Conservation (phyloP, 495 filamentous ascomycete genomes). For the Diplogelasinospora grovesii region DNA sequence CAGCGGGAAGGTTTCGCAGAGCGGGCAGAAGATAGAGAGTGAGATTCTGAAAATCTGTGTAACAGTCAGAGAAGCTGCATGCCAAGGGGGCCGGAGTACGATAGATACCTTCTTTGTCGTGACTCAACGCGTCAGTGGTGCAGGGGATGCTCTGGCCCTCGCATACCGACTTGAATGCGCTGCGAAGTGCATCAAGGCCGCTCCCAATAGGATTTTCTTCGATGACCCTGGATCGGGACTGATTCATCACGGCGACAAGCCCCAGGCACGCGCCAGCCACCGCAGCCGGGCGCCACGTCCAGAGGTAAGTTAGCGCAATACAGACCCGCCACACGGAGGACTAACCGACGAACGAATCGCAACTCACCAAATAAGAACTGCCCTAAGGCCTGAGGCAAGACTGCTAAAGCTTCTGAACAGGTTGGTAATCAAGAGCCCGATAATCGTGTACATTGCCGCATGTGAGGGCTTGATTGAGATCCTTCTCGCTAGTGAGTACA, state of each 20-base stretch:
- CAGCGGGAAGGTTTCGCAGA: slow-evolving; percentile 20
- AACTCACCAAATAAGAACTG: no score
- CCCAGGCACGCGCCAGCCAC: no score
- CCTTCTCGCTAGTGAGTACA: no score
- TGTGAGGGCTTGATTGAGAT: no score
- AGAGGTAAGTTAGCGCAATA: no score
- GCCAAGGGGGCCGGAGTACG: slow-evolving; percentile 9
- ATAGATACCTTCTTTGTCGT: slow-evolving; percentile 26
- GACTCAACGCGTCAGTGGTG: slow-evolving; percentile 19
- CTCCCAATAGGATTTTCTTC: slow-evolving; percentile 29
- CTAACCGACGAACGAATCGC: no score
- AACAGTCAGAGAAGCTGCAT: slow-evolving; percentile 11
- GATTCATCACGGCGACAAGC: slow-evolving; percentile 20
- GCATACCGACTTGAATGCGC: slow-evolving; percentile 24
- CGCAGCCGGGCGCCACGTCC: no score
- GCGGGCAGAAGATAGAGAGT: slow-evolving; percentile 12
- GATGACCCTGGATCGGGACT: slow-evolving; percentile 20
- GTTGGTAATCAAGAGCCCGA: no score
- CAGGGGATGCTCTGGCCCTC: slow-evolving; percentile 12
- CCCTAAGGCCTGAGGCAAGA: no score
- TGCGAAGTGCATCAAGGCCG: slow-evolving; percentile 26
- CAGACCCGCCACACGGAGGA: no score
- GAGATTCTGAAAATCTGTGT: slow-evolving; percentile 17
- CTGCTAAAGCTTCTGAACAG: no score
- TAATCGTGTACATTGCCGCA: no score